Evolutionary conservation across 2,329 filamentous ascomycete species (phyloP).

Genomic region (Plectosphaerella sp.): DNA sequence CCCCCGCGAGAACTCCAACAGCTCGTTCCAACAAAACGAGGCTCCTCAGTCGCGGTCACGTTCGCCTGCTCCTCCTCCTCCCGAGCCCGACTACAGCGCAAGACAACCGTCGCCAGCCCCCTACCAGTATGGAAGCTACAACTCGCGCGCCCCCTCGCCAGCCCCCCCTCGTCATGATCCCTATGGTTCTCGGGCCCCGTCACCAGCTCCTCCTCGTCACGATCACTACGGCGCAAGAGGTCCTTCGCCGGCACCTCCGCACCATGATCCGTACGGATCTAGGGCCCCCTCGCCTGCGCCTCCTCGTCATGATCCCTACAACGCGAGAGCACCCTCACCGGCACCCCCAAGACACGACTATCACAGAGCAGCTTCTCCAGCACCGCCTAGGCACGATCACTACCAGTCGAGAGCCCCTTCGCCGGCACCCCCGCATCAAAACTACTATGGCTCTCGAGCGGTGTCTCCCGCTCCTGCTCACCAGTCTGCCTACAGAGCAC

Average conservation of each 20-base stretch:
- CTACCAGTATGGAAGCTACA: not conserved
- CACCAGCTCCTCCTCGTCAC: slow-evolving; percentile 30
- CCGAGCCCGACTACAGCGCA: slow-evolving; percentile 18
- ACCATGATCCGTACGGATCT: slow-evolving; percentile 12
- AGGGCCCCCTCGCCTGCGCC: slow-evolving; percentile 29
- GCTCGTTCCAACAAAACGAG: slow-evolving; percentile 23
- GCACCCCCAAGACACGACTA: not conserved
- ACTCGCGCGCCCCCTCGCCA: slow-evolving; percentile 21
- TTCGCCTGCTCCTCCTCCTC: slow-evolving; percentile 10
- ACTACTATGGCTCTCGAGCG: slow-evolving; percentile 27
- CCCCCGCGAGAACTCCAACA: slow-evolving; percentile 36
- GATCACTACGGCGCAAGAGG: slow-evolving; percentile 7
- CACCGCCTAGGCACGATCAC: slow-evolving; percentile 15
- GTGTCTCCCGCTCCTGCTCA: slow-evolving; percentile 32
- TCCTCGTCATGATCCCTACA: slow-evolving; percentile 11
- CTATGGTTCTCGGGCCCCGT: slow-evolving; percentile 29
- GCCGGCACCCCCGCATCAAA: slow-evolving; percentile 20
- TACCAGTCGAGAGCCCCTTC: slow-evolving; percentile 15
- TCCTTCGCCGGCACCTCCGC: slow-evolving; percentile 17
- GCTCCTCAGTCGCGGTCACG: slow-evolving; percentile 2
- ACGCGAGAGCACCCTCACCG: no score
- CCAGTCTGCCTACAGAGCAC: not conserved
- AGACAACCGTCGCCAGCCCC: slow-evolving; percentile 22
- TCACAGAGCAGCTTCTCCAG: slow-evolving; percentile 28
- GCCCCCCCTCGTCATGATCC: slow-evolving; percentile 15